A percentile compares a stretch with the other conserved stretches of the same genome.
Evolutionary conservation across 164 flowering plant species (phyloP).

Genomic region (Akebia trifoliata): DNA sequence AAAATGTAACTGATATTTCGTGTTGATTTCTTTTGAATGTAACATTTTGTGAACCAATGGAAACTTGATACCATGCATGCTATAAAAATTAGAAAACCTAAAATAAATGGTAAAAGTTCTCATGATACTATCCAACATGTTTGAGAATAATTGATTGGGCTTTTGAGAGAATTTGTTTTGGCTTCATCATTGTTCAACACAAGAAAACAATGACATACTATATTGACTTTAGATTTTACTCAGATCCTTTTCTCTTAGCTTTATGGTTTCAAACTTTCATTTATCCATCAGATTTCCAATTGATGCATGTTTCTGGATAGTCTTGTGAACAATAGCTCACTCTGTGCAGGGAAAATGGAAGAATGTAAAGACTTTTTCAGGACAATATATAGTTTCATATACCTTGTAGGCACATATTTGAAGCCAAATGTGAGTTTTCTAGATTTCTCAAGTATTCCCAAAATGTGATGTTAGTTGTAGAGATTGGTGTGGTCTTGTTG

Average conservation of each 20-base stretch:
- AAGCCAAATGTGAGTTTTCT: slow-evolving; percentile 77
- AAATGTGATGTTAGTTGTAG: background rate
- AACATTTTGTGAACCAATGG: background rate
- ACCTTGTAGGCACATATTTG: slow-evolving; percentile 74
- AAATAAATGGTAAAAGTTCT: background rate
- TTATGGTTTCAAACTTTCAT: background rate
- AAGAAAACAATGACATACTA: too few relatives aligned
- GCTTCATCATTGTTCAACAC: too few relatives aligned
- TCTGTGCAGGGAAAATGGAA: slow-evolving; percentile 64
- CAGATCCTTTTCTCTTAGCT: background rate
- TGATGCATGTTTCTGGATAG: background rate
- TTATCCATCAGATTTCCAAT: background rate
- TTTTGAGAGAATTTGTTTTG: too few relatives aligned
- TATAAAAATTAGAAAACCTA: background rate
- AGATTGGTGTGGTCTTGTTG: background rate
- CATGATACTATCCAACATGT: background rate
- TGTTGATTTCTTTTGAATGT: background rate
- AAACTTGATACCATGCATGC: background rate
- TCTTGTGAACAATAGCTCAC: background rate
- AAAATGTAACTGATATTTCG: background rate
- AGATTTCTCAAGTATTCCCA: background rate
- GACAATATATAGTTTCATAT: slow-evolving; percentile 63
- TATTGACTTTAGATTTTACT: background rate
- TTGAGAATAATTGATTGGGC: too few relatives aligned
- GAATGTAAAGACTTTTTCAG: slow-evolving; percentile 63